Conservation (phyloP, 352 stramenopile species). For the Saprolegnia parasitica region DNA sequence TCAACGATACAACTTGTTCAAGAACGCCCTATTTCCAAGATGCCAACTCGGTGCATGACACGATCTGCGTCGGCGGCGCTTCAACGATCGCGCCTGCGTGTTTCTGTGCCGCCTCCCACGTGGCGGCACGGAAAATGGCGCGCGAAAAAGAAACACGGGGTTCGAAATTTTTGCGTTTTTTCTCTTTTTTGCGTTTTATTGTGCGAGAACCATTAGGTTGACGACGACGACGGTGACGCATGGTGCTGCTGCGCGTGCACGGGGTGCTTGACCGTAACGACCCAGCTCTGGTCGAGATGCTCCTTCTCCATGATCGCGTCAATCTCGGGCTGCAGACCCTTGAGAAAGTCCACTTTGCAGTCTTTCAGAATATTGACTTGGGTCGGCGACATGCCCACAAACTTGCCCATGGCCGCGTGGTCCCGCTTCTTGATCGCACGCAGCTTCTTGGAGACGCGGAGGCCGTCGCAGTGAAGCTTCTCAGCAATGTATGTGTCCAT, state of each 20-base stretch:
- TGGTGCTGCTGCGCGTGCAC: constrained; percentile 1
- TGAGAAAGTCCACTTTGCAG: constrained; percentile 11
- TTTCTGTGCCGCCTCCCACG: too few relatives aligned
- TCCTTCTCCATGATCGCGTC: constrained; percentile 11
- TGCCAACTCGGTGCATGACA: too few relatives aligned
- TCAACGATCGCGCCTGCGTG: too few relatives aligned
- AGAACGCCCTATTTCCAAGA: too few relatives aligned
- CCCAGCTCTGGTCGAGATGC: constrained; percentile 10
- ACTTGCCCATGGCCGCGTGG: constrained; percentile 9
- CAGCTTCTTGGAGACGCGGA: constrained; percentile 10
- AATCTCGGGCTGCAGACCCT: background rate
- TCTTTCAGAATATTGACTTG: constrained; percentile 16
- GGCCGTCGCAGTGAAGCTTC: constrained; percentile 26
- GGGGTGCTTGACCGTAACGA: constrained; percentile 21
- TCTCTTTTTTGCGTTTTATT: constrained; percentile 10
- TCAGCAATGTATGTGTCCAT: constrained; percentile 23
- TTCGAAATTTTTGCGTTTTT: constrained; percentile 20
- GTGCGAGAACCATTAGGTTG: too few relatives aligned
- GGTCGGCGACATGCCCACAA: constrained; percentile 10
- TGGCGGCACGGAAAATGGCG: background rate
- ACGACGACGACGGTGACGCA: background rate
- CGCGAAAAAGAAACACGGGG: background rate
- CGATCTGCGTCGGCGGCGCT: too few relatives aligned
- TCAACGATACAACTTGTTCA: too few relatives aligned
- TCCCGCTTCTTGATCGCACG: constrained; percentile 14